Base-by-base conservation (phyloP, 1,139 yeast species). In the Meyerozyma smithsonii region DNA sequence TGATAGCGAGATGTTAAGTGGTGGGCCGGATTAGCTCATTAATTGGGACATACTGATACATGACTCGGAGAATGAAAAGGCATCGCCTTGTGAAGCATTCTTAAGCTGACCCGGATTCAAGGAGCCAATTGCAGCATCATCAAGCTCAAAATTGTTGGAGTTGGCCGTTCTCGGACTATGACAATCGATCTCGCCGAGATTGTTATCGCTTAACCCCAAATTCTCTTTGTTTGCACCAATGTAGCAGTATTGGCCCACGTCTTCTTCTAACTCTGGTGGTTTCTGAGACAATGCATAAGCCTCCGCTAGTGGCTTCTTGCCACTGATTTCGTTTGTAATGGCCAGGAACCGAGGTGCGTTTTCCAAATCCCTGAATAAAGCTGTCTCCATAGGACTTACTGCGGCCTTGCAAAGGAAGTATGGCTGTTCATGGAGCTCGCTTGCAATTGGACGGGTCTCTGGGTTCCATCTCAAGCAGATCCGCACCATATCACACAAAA, bases 381-480 rank as follows among this genome's bases (percentile, higher is more conserved):
- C 11, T 6, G 30, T 26, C 18, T 26, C 30, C 17, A 26, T 5
- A 5, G 11, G 10, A 8, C 15, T 26, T 14, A n/a, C 12, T 14
- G 10, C 25, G 12, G 34, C 8, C 14, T 8, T 18, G 16, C 8
- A 15, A 10, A 11, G 8, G 5, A 30, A 30, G 15, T 30, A 30
- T 5, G 34, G 23, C 34, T 30, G 34, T 5, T 39, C 35, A 18
- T 42, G 32, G 30, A 47, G 39, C 8, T 35, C 36, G 3, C 37
- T 40, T 2, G 50, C 50, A 1, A 47, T 48, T 3, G 51, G 50
- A 3, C 37, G 32, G 12, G 18, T 6, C 4, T 17, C 33, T 10
- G 37, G 37, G 15, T 36, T 28, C 37, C 37, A 36, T 19, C 25
- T 26, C 25, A 36, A 28, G 15, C 37, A 36, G 6, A 17, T 14